These are phyloP conservation scores for Euphorbia lathyris DNA, from an alignment of 345 rosid genomes.

Conservation along the genomic window DNA sequence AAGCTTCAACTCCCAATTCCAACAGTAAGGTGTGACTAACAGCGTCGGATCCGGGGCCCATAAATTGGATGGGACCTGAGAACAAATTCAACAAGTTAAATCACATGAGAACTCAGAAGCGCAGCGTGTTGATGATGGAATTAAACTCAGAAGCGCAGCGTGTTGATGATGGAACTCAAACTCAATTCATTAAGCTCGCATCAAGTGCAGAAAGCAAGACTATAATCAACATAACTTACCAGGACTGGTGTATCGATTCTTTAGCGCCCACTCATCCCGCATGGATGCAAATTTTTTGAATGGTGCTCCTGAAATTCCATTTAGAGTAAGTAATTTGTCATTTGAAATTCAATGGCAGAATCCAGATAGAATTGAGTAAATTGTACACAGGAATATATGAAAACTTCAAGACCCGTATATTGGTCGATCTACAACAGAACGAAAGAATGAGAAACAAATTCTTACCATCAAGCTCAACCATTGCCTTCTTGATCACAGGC, in stretches of 20 bases:
- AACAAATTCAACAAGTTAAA: neutral
- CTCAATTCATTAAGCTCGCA: neutral
- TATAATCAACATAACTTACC: conserved; percentile 47
- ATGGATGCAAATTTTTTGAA: conserved; percentile 66
- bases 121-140: neutral
- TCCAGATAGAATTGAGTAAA: neutral
- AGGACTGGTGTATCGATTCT: conserved; percentile 81
- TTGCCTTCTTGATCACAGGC: conserved; percentile 99
- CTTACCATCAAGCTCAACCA: conserved; percentile 95
- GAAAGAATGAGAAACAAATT: neutral
- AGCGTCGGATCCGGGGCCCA: conserved; percentile 63
- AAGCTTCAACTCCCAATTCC: conserved; percentile 69
- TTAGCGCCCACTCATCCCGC: conserved; percentile 84
- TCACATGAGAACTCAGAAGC: neutral
- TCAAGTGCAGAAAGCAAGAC: neutral
- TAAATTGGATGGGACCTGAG: conserved; percentile 88
- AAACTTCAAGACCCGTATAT: neutral
- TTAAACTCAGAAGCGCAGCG: neutral
- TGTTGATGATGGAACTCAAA: neutral
- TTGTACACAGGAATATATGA: neutral
- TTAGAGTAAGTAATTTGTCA: neutral
- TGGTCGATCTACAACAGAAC: neutral
- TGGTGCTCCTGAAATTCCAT: conserved; percentile 66
- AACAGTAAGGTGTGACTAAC: conserved; percentile 64
- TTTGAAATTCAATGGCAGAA: neutral